Evolutionary conservation across 495 filamentous ascomycete genomes (phyloP), one percentile per base, ranked within the genome.

Genomic region (Geoglossum glabrum): DNA sequence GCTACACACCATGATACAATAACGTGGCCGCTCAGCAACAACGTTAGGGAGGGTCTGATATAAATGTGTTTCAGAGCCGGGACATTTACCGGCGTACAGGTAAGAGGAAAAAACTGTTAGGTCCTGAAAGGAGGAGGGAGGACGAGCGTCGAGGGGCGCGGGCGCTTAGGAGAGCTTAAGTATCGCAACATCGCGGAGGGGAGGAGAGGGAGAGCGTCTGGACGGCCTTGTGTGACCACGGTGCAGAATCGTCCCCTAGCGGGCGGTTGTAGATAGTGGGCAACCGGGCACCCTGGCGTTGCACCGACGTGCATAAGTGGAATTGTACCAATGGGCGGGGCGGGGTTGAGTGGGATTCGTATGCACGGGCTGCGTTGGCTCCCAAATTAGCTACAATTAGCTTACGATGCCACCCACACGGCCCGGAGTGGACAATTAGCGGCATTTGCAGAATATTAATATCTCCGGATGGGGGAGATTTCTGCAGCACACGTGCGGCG

Each of bases 391-490:
- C 49, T 28, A 52, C 19, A n/a, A 5, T 21, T 21, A 0, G 1
- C 28, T 28, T 3, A 3, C 28, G 30, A 31, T 13, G n/a, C n/a
- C 28, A n/a, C n/a, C n/a, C n/a, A n/a, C n/a, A n/a, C n/a, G n/a
- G n/a, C 17, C 25, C 11, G 23, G 49, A 30, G 49, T n/a, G n/a
- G n/a, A n/a, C n/a, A 27, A 31, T 52, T 52, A 52, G 49, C 23
- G 23, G 49, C 26, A 52, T 27, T 52, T 52, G 49, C 49, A 50
- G 28, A 52, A 30, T 45, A 45, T 45, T 52, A 52, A 52, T 52
- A 31, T 52, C 25, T 31, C 49, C 49, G 3, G 49, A 21, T 27
- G 19, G 15, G 23, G 49, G 11, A n/a, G 31, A 11, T 5, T 4
- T 34, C 31, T 34, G 31, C 31, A 34, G 31, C 36, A 17, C 36